These are phyloP conservation scores for Beauveria asiatica DNA, from an alignment of 2,329 filamentous ascomycete genomes.

Conservation along the genomic window DNA sequence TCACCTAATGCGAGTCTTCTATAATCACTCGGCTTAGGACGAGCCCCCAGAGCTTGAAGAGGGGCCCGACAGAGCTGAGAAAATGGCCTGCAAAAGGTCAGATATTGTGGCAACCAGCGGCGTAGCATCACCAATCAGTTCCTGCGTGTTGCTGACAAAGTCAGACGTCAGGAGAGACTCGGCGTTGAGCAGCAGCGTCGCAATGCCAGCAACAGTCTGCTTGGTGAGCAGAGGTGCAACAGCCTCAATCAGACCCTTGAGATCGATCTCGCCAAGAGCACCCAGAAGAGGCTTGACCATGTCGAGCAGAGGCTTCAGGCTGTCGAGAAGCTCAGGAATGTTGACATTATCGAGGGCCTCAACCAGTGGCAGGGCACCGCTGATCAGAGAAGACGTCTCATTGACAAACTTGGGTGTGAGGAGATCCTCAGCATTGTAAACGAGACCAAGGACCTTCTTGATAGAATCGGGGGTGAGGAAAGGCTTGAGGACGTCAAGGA, in stretches of 20 bases:
- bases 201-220: slow-evolving; percentile 26
- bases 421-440: slow-evolving; percentile 28
- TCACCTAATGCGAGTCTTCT: background rate
- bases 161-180: slow-evolving; percentile 27
- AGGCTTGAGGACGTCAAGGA: slow-evolving; percentile 18
- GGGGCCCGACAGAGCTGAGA: background rate
- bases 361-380: slow-evolving; percentile 28
- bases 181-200: slow-evolving; percentile 30
- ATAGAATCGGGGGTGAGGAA: slow-evolving; percentile 26
- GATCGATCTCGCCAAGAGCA: slow-evolving; percentile 22
- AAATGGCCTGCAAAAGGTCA: slow-evolving; percentile 6
- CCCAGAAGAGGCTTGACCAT: slow-evolving; percentile 23
- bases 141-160: slow-evolving; percentile 34
- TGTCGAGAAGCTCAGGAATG: slow-evolving; percentile 1
- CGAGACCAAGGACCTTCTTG: slow-evolving; percentile 24
- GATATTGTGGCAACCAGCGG: slow-evolving; percentile 16
- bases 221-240: slow-evolving; percentile 33
- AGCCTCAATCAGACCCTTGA: slow-evolving; percentile 25
- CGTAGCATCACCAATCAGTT: slow-evolving; percentile 34
- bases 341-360: slow-evolving; percentile 21
- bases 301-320: slow-evolving; percentile 21
- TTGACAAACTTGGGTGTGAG: slow-evolving; percentile 23
- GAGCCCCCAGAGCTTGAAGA: background rate
- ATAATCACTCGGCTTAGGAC: background rate
- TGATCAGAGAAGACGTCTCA: slow-evolving; percentile 24